Percentiles rank a stretch among this genome's conserved stretches.
Conservation (phyloP, 2,329 filamentous ascomycete species). For the Aureobasidium pullulans region DNA sequence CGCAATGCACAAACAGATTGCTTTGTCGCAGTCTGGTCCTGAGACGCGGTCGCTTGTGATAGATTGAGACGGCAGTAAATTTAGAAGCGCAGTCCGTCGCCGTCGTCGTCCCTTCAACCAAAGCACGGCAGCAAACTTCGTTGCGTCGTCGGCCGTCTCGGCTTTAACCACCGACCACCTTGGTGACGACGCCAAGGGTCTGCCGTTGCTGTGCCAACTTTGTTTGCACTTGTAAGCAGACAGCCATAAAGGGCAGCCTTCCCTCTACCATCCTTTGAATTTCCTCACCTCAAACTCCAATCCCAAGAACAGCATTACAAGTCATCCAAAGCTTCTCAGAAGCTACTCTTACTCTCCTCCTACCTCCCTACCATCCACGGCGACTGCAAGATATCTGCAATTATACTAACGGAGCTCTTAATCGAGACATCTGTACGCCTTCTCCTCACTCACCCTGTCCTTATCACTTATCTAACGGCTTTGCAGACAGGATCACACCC, state of each 20-base stretch:
- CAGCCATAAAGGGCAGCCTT: conserved; percentile 11
- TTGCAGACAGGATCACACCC: conserved; percentile 17
- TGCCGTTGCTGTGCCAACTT: conserved; percentile 8
- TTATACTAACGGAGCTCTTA: conserved; percentile 32
- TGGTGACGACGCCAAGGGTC: background rate
- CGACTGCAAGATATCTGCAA: conserved; percentile 27
- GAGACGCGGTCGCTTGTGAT: background rate
- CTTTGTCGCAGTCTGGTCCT: no score
- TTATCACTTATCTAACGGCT: conserved; percentile 19
- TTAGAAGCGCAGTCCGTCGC: background rate
- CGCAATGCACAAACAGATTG: background rate
- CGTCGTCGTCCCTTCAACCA: background rate
- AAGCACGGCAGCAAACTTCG: background rate
- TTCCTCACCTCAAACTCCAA: conserved; percentile 19
- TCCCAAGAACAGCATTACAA: conserved; percentile 11
- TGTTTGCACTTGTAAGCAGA: conserved; percentile 14
- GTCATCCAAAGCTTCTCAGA: conserved; percentile 18
- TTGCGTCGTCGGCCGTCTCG: background rate
- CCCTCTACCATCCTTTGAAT: background rate
- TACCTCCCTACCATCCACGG: conserved; percentile 21
- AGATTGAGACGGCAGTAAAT: background rate
- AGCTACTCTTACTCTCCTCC: conserved; percentile 19
- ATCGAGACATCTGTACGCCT: conserved; percentile 27
- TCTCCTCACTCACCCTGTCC: background rate
- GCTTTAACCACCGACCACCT: background rate